phyloP scores from a whole-genome alignment of 192 early-diverging fungal species.

The Neocallimastix lanati region DNA sequence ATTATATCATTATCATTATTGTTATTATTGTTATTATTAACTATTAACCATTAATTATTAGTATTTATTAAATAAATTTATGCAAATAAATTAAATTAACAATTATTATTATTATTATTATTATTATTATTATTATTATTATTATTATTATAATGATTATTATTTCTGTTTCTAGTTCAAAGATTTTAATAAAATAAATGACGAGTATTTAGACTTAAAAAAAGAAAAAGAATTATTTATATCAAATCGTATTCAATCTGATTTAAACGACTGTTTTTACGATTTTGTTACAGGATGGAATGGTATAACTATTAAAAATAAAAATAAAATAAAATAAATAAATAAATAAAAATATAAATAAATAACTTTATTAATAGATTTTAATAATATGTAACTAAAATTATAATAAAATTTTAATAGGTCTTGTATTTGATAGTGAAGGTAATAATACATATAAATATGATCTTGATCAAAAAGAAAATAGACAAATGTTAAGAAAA shows the following conservation, averaged over 20 bases:
- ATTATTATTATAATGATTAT: too few species aligned
- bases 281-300: neutral
- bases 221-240: neutral
- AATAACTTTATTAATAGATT: neutral
- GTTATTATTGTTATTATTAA: too few species aligned
- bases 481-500: neutral
- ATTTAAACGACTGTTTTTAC: neutral
- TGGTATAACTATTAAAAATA: neutral
- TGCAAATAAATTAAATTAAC: neutral
- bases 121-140: neutral
- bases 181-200: neutral
- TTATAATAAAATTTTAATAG: neutral
- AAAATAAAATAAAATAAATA: neutral
- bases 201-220: neutral
- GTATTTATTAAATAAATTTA: too few species aligned
- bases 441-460: neutral
- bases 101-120: neutral
- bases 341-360: neutral
- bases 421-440: neutral
- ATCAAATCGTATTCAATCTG: neutral
- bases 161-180: neutral
- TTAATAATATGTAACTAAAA: neutral
- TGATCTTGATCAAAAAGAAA: neutral
- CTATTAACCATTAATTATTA: too few species aligned
- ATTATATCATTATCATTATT: too few species aligned